Base-by-base conservation (phyloP, 140 eudicot genomes). In the Flaveria floridana region DNA sequence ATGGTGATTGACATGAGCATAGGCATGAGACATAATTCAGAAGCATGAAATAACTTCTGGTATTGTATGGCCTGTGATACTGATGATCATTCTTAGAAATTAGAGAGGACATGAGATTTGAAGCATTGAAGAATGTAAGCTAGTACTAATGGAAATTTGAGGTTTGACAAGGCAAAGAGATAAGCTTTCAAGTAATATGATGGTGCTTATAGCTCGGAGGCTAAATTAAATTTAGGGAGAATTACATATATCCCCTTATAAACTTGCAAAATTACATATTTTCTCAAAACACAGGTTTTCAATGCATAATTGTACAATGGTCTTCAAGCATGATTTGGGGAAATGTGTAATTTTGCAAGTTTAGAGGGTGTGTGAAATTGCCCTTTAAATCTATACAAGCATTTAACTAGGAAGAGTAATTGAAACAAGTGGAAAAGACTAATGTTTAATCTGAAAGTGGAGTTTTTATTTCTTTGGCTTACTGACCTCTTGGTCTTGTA, bases 101-200 rank as follows among this genome's bases (percentile, higher is more conserved):
- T 63, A 4, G 47, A 63, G 14, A 63, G 47, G 47, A 63, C 20
- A 16, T 52, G 21, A 52, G 21, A 30, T 44, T 26, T 63, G 46
- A 63, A 63, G 46, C 47, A 6, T 63, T 28, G 6, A 13, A 15
- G 47, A 6, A 30, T 63, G 68, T 10, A 63, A 63, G 68, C 46
- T 63, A 15, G 67, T 61, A 25, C 58, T 47, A 70, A 15, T n/a
- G 74, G 63, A 50, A 50, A 70, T 9, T 12, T 72, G 41, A 59
- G 25, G 44, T 58, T 73, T 34, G 21, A 59, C 58, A 7, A 41
- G 46, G 46, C 10, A 39, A 21, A 56, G 68, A 12, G 6, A 10
- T 18, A 30, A 48, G 37, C 39, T 71, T 28, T 70, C 28, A 55
- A 21, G 6, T 21, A 14, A n/a, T 21, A 6, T 50, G 62, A 26